Conservation (phyloP, 2,329 filamentous ascomycete genomes). For the Penicillium sp. region DNA sequence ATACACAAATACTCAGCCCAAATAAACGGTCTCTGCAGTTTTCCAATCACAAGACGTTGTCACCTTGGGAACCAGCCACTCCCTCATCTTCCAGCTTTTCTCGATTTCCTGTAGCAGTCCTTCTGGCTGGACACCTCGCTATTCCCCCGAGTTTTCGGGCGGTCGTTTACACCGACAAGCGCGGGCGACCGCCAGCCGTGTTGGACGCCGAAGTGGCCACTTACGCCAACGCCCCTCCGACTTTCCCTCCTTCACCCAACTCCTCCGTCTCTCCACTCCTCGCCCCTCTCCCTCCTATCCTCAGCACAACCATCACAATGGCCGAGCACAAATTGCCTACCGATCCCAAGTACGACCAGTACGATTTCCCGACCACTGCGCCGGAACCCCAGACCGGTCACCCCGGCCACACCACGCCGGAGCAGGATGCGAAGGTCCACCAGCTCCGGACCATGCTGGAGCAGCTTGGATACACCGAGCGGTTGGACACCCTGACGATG, state of each 20-base stretch:
- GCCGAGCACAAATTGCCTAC: conserved; percentile 47
- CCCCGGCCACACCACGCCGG: conserved; percentile 78
- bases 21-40: too few relatives aligned
- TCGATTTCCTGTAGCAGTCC: too few relatives aligned
- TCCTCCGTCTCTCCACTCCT: conserved; percentile 8
- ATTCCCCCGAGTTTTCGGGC: too few relatives aligned
- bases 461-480: conserved; percentile 73
- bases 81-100: too few relatives aligned
- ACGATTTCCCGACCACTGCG: conserved; percentile 82
- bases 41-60: too few relatives aligned
- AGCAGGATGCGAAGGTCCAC: conserved; percentile 84
- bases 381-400: conserved; percentile 71
- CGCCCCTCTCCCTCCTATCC: conserved; percentile 10
- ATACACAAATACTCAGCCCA: too few relatives aligned
- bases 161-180: too few relatives aligned
- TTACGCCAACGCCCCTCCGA: conserved; percentile 20
- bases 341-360: conserved; percentile 92
- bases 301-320: conserved; percentile 34
- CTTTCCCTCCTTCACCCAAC: conserved; percentile 17
- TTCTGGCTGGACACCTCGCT: too few relatives aligned
- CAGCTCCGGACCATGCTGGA: conserved; percentile 85
- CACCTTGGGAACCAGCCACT: too few relatives aligned
- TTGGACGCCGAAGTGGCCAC: conserved; percentile 26
- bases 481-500: conserved; percentile 89
- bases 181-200: too few relatives aligned